Conservation (phyloP, 2,329 filamentous ascomycete genomes). For the Incumbomyces lentus region DNA sequence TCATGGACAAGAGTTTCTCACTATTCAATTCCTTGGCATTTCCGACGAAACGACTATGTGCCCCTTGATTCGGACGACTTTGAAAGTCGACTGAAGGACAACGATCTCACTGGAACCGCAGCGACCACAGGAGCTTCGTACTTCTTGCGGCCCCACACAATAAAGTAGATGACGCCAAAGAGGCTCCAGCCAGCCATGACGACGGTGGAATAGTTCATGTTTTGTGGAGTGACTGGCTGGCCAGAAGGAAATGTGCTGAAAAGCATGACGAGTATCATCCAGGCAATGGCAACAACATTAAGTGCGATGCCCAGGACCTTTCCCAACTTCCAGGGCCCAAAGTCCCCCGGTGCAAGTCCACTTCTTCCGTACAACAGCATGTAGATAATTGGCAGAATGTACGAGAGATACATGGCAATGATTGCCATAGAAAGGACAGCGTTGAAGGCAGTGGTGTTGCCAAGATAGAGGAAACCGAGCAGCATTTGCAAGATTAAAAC, state of each 20-base stretch:
- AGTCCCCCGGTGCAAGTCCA: no score
- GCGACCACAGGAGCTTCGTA: background rate
- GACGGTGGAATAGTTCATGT: constrained; percentile 50
- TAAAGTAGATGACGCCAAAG: constrained; percentile 45
- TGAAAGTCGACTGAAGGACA: no score
- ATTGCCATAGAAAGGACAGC: constrained; percentile 15
- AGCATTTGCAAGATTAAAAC: constrained; percentile 13
- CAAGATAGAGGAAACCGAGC: constrained; percentile 21
- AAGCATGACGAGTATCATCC: constrained; percentile 45
- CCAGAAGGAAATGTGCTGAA: constrained; percentile 38
- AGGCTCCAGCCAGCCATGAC: constrained; percentile 46
- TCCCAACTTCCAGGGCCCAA: constrained; percentile 12
- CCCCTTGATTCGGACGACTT: no score
- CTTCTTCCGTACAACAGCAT: constrained; percentile 39
- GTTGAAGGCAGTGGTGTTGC: constrained; percentile 21
- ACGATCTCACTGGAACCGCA: background rate
- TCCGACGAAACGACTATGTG: no score
- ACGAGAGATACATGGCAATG: constrained; percentile 17
- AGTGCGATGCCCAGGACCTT: constrained; percentile 33
- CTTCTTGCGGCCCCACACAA: constrained; percentile 17
- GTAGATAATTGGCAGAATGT: constrained; percentile 16
- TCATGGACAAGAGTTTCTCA: no score
- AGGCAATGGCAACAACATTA: constrained; percentile 38
- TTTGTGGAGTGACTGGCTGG: constrained; percentile 41
- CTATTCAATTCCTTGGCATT: no score